Evolutionary conservation across 2,329 filamentous ascomycete genomes (phyloP).

Genomic region (Alternaria postmessia): DNA sequence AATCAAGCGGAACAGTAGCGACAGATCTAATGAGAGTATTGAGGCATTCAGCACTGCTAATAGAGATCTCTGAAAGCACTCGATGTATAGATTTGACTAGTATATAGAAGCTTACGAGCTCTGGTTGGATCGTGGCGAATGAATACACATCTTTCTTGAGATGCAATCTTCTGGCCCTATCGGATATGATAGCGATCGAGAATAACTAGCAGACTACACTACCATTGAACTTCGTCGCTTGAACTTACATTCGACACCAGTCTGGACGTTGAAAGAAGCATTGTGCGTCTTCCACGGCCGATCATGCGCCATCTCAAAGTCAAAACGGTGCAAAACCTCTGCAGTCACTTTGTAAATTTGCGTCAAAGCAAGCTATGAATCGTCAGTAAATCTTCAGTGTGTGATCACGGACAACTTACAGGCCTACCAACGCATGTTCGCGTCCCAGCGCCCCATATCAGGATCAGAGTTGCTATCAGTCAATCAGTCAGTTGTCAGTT

Average conservation of each 20-base stretch:
- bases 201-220: neutral
- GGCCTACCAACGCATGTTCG: conserved; percentile 70
- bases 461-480: no score
- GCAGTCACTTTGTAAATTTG: conserved; percentile 35
- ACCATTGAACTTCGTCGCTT: conserved; percentile 2
- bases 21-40: neutral
- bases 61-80: neutral
- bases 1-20: neutral
- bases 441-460: conserved; percentile 70
- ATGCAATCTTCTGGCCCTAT: neutral
- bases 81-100: neutral
- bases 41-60: neutral
- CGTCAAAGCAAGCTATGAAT: conserved; percentile 14
- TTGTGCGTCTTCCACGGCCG: conserved; percentile 31
- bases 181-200: neutral
- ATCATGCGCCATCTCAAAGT: conserved; percentile 30
- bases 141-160: neutral
- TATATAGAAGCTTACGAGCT: neutral
- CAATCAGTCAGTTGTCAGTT: no score
- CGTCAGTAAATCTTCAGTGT: neutral
- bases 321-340: conserved; percentile 28
- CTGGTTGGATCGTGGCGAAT: neutral
- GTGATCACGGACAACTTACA: conserved; percentile 42
- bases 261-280: conserved; percentile 30
- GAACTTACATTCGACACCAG: conserved; percentile 23